Evolutionary conservation across 257 asterid species (phyloP), one percentile per base, ranked within the genome.

Genomic region (Solanum sparsipilum): DNA sequence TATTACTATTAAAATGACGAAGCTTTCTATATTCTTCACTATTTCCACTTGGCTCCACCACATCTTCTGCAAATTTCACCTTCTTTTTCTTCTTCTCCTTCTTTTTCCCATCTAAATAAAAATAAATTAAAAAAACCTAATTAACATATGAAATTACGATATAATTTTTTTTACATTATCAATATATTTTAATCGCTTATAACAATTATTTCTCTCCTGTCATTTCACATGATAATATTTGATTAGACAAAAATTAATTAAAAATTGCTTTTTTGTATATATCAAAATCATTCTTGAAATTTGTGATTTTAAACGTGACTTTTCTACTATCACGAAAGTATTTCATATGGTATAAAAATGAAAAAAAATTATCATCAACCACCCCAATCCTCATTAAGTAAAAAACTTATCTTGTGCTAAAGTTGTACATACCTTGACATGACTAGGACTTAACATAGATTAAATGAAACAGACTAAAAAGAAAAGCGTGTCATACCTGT

Each of bases 31-130:
- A 95, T 52, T 91, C 95, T 68, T 94, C 96, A 83, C 93, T 91
- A 87, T 96, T 95, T 34, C 98, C 98, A 88, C 21, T 90, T 23
- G 98, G 96, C 93, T 95, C 98, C 93, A 95, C 98, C 91, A 96
- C 98, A 86, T 94, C 96, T 88, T 92, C 95, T 73, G 98, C 98
- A 90, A 96, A 95, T 60, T 93, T 96, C 93, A 96, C 98, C 86
- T 82, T 94, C 89, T 94, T 95, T 93, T 93, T 93, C 92, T 91
- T 95, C 87, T 91, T 91, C 91, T 89, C 89, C 87, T 91, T 92
- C 87, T 90, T 93, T 92, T 88, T 92, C 87, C 88, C 89, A 89
- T 90, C 96, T 92, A 91, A 83, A 88, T 39, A 56, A 86, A 70
- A 25, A 60, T 3, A 67, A 12, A 25, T 52, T 2, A 7, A 4